Conservation (phyloP, 441 rosid species). For the Capsella rubella region DNA sequence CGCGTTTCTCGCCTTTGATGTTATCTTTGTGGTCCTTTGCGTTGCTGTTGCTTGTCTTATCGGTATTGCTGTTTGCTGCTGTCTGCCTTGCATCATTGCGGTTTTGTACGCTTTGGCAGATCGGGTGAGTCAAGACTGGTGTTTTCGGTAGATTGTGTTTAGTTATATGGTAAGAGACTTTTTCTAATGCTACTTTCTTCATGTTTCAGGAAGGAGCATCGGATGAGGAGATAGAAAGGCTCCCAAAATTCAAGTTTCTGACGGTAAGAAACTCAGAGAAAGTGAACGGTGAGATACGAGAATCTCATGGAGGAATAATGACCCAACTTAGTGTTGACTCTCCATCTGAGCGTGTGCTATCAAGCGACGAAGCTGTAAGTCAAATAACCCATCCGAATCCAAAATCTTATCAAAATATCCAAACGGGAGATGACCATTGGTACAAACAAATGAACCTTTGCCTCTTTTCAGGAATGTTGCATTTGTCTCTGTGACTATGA, state of each 20-base stretch:
- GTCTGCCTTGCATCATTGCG: slow-evolving; percentile 76
- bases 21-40: slow-evolving; percentile 65
- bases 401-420: background rate
- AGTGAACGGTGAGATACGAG: slow-evolving; percentile 53
- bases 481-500: slow-evolving; percentile 68
- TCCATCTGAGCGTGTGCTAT: slow-evolving; percentile 50
- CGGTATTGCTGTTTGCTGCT: slow-evolving; percentile 77
- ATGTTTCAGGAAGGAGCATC: slow-evolving; percentile 67
- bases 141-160: background rate
- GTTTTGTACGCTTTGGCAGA: slow-evolving; percentile 66
- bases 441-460: background rate
- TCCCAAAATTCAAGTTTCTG: slow-evolving; percentile 60
- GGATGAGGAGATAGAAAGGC: slow-evolving; percentile 62
- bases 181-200: background rate
- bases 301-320: slow-evolving; percentile 60
- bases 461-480: slow-evolving; percentile 66
- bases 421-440: background rate
- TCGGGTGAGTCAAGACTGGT: slow-evolving; percentile 45
- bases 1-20: slow-evolving; percentile 69
- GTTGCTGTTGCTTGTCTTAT: slow-evolving; percentile 63
- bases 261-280: slow-evolving; percentile 50
- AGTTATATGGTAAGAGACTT: background rate
- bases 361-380: slow-evolving; percentile 70
- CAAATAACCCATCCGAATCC: background rate
- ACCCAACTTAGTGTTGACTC: slow-evolving; percentile 52